Percentiles rank a stretch among this genome's conserved stretches.
Conservation (phyloP, 495 filamentous ascomycete genomes). For the Schizothecium vesticola region DNA sequence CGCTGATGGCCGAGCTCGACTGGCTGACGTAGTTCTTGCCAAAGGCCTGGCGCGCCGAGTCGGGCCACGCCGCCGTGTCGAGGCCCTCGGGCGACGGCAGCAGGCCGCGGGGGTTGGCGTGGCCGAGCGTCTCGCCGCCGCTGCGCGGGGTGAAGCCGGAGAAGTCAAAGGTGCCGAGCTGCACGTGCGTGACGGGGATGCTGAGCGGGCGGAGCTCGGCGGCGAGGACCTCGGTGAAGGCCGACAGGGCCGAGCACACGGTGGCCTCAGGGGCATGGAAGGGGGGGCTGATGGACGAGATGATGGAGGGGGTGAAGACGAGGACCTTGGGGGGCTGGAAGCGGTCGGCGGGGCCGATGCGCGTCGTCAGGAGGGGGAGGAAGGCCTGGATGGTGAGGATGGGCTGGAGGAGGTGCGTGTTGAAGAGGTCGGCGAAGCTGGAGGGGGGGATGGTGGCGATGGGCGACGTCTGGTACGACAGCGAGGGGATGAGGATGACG, state of each 20-base stretch:
- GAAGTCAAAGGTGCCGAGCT: slow-evolving; percentile 80
- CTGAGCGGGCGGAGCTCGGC: slow-evolving; percentile 67
- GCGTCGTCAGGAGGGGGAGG: slow-evolving; percentile 67
- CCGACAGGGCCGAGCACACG: slow-evolving; percentile 68
- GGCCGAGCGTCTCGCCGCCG: not conserved
- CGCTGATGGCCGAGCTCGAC: slow-evolving; percentile 39
- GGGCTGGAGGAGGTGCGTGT: slow-evolving; percentile 87
- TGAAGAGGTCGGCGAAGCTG: slow-evolving; percentile 81
- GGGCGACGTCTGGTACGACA: slow-evolving; percentile 66
- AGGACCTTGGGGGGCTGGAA: slow-evolving; percentile 55
- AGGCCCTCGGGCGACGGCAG: slow-evolving; percentile 40
- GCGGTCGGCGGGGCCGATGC: slow-evolving; percentile 37
- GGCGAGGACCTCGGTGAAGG: slow-evolving; percentile 70
- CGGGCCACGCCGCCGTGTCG: slow-evolving; percentile 63
- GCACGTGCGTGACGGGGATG: slow-evolving; percentile 75
- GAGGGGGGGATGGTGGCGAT: slow-evolving; percentile 78
- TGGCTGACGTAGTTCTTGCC: slow-evolving; percentile 53
- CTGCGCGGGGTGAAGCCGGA: slow-evolving; percentile 37
- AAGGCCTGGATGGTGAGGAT: slow-evolving; percentile 83
- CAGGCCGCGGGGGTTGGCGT: slow-evolving; percentile 9
- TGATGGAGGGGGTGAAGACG: slow-evolving; percentile 78
- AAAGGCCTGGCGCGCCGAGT: slow-evolving; percentile 47
- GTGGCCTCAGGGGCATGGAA: slow-evolving; percentile 80
- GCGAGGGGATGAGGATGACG: slow-evolving; percentile 69
- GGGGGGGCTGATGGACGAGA: slow-evolving; percentile 73